Evolutionary conservation across 371 early-diverging fungal genomes (phyloP), one percentile per base, ranked within the genome.

Genomic region (Circinella minor): DNA sequence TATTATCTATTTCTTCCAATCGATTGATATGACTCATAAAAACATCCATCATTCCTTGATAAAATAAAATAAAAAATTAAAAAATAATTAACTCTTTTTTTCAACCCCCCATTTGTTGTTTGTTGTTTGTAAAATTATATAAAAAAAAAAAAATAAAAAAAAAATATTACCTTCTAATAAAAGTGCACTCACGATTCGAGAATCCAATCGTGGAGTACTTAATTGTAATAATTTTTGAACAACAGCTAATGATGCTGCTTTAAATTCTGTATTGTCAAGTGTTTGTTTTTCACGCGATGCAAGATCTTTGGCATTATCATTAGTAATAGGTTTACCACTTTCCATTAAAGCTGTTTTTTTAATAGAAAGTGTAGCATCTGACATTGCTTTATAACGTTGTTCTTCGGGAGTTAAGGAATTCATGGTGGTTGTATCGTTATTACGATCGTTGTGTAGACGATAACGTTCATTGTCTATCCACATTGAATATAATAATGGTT

Each of bases 11-110:
- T 59, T 67, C 63, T 17, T 79, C 63, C 8, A 78, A 57, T 9
- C 80, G 74, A 36, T 77, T 72, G 39, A 83, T 67, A 70, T 83
- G 81, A 3, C 80, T 66, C 80, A 83, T 81, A 38, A 81, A 74
- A 1, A 83, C 75, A 62, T 83, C 81, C 80, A 83, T 83, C 74
- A 83, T 79, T 36, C 84, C 84, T 63, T n/a, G n/a, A n/a, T n/a
- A n/a, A n/a, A n/a, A n/a, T n/a, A n/a, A n/a, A n/a, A n/a, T n/a
- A n/a, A n/a, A n/a, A n/a, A n/a, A n/a, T n/a, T n/a, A n/a, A n/a
- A n/a, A n/a, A n/a, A n/a, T n/a, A n/a, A n/a, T n/a, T n/a, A n/a
- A n/a, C n/a, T n/a, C n/a, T 80, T 51, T 39, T 39, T 39, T 39
- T 39, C 39, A n/a, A n/a, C n/a, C n/a, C n/a, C n/a, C n/a, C n/a